Base-by-base conservation (phyloP, 768 basidiomycete species). In the Agaricus sinodeliciosus region DNA sequence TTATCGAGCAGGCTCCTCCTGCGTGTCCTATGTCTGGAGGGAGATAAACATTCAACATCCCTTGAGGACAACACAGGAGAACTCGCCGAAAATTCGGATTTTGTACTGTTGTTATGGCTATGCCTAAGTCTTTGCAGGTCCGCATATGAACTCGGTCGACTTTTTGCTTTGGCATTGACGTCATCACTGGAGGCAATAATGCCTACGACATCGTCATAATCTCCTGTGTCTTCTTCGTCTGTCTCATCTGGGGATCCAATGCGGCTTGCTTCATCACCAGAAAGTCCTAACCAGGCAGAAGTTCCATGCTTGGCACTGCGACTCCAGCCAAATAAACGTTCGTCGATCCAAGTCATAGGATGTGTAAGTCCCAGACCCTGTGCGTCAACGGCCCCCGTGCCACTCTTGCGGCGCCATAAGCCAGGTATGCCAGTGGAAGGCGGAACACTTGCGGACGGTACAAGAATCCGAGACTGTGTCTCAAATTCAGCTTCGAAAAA, bases 311-410 rank as follows among this genome's bases (percentile, higher is more conserved):
- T 72, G 1, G 88, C 79, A 59, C 85, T 90, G 49, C 81, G 77
- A 66, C 83, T 84, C 93, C 90, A 95, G 41, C 93, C 94, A 63
- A 95, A 96, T 22, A 96, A 76, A 7, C 90, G 84, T 68, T 95
- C 94, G 65, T 96, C 93, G 13, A 95, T 78, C 92, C 92, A 95
- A 12, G 87, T 84, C 87, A 95, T 93, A 0, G 93, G 93, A 68
- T 96, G 92, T 12, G 83, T 87, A 31, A 94, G 76, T 26, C 91
- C 78, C 48, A 85, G 81, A 41, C 88, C 89, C 69, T 91, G 89
- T 0, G 86, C 87, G 64, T 90, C 89, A n/a, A 90, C 84, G 31
- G 85, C 87, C 22, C 87, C 88, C 39, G 80, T 84, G 31, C 84
- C 81, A 59, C 84, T 88, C 69, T 90, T 92, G 28, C 91, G 73